These are phyloP conservation scores for Cystobasidium pallidum DNA, from an alignment of 1,284 basidiomycete genomes.

Conservation along the genomic window DNA sequence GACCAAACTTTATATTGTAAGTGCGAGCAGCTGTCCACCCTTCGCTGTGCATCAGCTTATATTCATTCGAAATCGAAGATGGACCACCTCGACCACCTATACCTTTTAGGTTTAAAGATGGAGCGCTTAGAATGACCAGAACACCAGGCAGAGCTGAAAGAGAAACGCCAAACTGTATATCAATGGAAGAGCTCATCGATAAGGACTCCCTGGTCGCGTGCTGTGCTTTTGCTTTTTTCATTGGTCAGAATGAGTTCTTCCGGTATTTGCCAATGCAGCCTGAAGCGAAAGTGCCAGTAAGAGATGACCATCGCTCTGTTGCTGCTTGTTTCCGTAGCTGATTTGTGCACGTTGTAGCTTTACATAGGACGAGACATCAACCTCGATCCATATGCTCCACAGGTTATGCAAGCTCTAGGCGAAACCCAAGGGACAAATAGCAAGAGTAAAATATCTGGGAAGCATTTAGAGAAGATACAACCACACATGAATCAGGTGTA, in stretches of 20 bases:
- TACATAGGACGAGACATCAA: slow-evolving; percentile 38
- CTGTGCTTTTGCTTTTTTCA: slow-evolving; percentile 36
- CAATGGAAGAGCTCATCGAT: slow-evolving; percentile 33
- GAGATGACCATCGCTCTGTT: not conserved
- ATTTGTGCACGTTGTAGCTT: not conserved
- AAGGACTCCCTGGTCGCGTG: slow-evolving; percentile 18
- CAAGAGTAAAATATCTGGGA: slow-evolving; percentile 25
- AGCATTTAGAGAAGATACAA: slow-evolving; percentile 35
- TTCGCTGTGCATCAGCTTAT: not conserved
- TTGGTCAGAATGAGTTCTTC: slow-evolving; percentile 35
- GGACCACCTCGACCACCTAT: slow-evolving; percentile 24
- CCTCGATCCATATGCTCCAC: slow-evolving; percentile 18
- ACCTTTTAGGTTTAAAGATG: slow-evolving; percentile 30
- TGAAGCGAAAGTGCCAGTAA: slow-evolving; percentile 14
- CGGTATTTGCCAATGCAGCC: slow-evolving; percentile 32
- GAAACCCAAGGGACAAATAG: not conserved
- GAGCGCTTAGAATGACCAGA: slow-evolving; percentile 41
- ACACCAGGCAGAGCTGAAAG: slow-evolving; percentile 33
- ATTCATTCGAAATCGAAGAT: not conserved
- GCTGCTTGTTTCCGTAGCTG: not conserved
- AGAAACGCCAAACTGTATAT: slow-evolving; percentile 29
- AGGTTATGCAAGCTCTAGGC: not conserved
- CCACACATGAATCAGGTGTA: slow-evolving; percentile 17
- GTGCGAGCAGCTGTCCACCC: no score
- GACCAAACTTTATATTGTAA: not conserved